Conservation (phyloP, 352 stramenopile genomes). For the Globisporangium emineosum region DNA sequence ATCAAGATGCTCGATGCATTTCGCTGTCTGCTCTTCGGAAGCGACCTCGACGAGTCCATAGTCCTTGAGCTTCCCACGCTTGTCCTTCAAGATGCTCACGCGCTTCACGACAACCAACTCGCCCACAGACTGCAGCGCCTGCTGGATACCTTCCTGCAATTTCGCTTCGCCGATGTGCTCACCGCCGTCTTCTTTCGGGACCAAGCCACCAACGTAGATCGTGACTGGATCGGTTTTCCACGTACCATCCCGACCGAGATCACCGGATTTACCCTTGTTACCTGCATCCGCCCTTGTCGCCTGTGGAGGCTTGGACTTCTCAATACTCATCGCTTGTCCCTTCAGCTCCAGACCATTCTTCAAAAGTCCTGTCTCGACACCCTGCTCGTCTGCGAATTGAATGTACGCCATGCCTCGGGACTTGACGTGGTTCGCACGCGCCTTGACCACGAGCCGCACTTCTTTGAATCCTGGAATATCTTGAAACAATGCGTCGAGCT, state of each 20-base stretch:
- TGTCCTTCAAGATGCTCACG: conserved; percentile 54
- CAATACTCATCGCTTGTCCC: conserved; percentile 38
- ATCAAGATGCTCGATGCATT: conserved; percentile 27
- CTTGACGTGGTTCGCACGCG: conserved; percentile 50
- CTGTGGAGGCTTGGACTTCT: conserved; percentile 43
- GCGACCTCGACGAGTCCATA: conserved; percentile 60
- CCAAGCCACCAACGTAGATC: conserved; percentile 52
- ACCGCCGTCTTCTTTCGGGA: conserved; percentile 16
- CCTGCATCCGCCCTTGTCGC: neutral
- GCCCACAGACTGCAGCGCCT: conserved; percentile 30
- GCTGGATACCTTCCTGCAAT: conserved; percentile 35
- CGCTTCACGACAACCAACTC: conserved; percentile 37
- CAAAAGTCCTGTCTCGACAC: conserved; percentile 28
- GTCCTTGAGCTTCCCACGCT: conserved; percentile 59
- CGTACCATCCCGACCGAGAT: conserved; percentile 21
- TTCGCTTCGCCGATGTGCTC: conserved; percentile 31
- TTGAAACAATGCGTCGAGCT: conserved; percentile 47
- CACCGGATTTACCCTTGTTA: neutral
- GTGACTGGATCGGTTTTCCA: conserved; percentile 54
- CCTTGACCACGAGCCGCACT: conserved; percentile 64
- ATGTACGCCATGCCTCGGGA: conserved; percentile 78
- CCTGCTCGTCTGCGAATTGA: conserved; percentile 47
- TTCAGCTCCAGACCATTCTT: conserved; percentile 12
- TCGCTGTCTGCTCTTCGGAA: conserved; percentile 24
- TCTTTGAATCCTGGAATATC: conserved; percentile 49